phyloP scores from a whole-genome alignment of 192 early-diverging fungal genomes.

The Mortierella claussenii region DNA sequence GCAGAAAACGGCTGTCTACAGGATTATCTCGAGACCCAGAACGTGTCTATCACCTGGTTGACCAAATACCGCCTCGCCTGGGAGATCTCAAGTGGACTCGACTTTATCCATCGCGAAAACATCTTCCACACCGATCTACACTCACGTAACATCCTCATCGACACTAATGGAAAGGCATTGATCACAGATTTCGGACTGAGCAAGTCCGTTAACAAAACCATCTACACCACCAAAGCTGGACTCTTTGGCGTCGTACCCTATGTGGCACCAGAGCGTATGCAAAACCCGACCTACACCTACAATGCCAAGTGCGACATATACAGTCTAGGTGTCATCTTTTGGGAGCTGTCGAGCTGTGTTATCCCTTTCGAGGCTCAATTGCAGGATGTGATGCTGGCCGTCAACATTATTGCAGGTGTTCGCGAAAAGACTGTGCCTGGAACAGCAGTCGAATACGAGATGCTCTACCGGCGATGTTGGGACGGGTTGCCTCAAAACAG shows the following conservation, averaged over 20 bases:
- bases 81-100: slow-evolving; percentile 53
- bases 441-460: slow-evolving; percentile 53
- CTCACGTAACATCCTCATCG: slow-evolving; percentile 56
- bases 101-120: slow-evolving; percentile 56
- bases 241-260: slow-evolving; percentile 56
- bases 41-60: slow-evolving; percentile 47
- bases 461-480: slow-evolving; percentile 53
- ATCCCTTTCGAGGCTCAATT: slow-evolving; percentile 49
- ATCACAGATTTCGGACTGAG: slow-evolving; percentile 58
- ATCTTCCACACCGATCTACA: slow-evolving; percentile 53
- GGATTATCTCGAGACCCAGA: slow-evolving; percentile 54
- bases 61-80: slow-evolving; percentile 51
- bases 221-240: slow-evolving; percentile 49
- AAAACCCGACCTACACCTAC: slow-evolving; percentile 54
- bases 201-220: slow-evolving; percentile 48
- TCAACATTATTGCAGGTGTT: slow-evolving; percentile 53
- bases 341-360: slow-evolving; percentile 54
- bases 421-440: slow-evolving; percentile 53
- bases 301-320: slow-evolving; percentile 58
- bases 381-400: slow-evolving; percentile 55
- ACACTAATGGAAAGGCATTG: slow-evolving; percentile 52
- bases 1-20: slow-evolving; percentile 54
- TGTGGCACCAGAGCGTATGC: slow-evolving; percentile 55
- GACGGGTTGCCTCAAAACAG: slow-evolving; percentile 48
- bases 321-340: slow-evolving; percentile 56